Evolutionary conservation across 148 eudicot genomes (phyloP), one percentile per base, ranked within the genome.

Genomic region (Nepenthes gracilis): DNA sequence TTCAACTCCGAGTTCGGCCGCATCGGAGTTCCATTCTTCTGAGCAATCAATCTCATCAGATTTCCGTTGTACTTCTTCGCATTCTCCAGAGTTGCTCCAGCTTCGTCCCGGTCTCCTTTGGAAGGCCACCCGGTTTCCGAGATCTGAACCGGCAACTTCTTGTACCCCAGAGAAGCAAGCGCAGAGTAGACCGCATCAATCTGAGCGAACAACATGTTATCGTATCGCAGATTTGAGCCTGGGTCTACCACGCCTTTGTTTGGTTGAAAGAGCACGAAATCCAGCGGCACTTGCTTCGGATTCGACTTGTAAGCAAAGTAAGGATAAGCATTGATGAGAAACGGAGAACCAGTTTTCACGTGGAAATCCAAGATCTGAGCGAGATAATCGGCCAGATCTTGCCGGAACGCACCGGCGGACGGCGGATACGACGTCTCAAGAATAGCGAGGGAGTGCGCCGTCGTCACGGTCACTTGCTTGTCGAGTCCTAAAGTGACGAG

Each of bases 111-210:
- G 55, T 91, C 96, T 1, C 95, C 97, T 53, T 83, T 90, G 1
- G 97, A 88, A 15, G 97, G 97, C 97, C 97, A 92, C 9, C 97
- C 97, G 0, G 97, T 87, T 68, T 92, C 96, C 2, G 97, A 92
- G 12, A 92, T 76, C 70, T 85, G 85, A 1, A 92, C 78, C 2
- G 73, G 58, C 6, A 85, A 75, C 12, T 67, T 82, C 65, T 74
- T 75, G 69, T 54, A 88, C 58, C 81, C 32, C 0, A 72, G 43
- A 5, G 68, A 33, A 0, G 79, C 83, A 60, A 88, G 68, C 1
- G 97, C 96, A 0, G 77, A 70, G 51, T 92, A 76, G 2, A 86
- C 93, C 0, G 97, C 96, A 34, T 92, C 97, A n/a, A 92, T 83
- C 74, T 92, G 97, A 2, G 96, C 97, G 43, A 80, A 73, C 12